Evolutionary conservation across 2,329 filamentous ascomycete genomes (phyloP), one percentile per base, ranked within the genome.

Genomic region (Fonsecaea pugnacius): DNA sequence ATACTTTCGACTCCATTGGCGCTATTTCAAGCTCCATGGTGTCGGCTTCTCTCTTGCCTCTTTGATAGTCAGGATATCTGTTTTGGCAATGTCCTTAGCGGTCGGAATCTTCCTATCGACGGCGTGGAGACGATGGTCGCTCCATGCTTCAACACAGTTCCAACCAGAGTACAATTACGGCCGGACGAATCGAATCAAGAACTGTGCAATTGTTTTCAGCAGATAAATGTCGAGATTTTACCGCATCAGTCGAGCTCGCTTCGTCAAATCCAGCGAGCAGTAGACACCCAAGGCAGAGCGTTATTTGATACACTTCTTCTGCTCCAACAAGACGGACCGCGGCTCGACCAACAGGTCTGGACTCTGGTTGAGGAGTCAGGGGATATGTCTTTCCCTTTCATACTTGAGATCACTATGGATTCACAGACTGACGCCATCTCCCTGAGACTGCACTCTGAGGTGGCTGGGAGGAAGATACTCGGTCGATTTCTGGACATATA

Each of bases 61-160:
- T 82, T 87, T 1, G 74, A 80, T 1, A 78, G 79, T 4, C 74
- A 78, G 0, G 92, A 96, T 71, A 72, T 96, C 4, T 95, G 91
- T 74, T 96, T 97, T 72, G 93, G 94, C 0, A 95, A 91, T 70
- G 89, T 97, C 2, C 84, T 94, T 62, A 93, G 87, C 72, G 92
- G 93, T 1, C 87, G 93, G 7, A 89, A 87, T 0, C 73, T 91
- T 9, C 78, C 85, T 0, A 75, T 93, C 2, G 83, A 89, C 5
- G 85, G 84, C 0, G 80, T 94, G 10, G 87, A 93, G 40, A 80
- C 83, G 3, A 83, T 96, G 5, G 85, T 96, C n/a, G 92, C 91
- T 0, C 93, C 93, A 0, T 96, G 92, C 74, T 96, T 97, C 81
- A 97, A 96, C 73, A 96, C 93, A 0, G 77, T 96, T 12, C 92